These are phyloP conservation scores for Pichia sp. DNA, from an alignment of 1,139 yeast species.

Conservation along the genomic window DNA sequence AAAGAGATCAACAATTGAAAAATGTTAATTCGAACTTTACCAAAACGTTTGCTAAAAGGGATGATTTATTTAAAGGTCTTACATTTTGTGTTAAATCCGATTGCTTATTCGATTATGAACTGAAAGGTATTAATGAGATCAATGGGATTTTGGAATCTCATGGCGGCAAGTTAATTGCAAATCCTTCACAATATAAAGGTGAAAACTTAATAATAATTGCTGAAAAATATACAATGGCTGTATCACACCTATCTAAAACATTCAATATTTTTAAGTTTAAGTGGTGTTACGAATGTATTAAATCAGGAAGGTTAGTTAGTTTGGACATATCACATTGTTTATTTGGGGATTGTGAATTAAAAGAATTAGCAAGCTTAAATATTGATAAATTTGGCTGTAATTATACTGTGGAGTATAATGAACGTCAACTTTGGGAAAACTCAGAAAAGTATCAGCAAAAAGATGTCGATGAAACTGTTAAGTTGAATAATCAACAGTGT, in stretches of 20 bases:
- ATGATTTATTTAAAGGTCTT: conserved; percentile 30
- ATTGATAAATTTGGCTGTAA: conserved; percentile 56
- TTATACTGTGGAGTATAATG: conserved; percentile 31
- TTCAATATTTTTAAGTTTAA: conserved; percentile 57
- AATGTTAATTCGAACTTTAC: conserved; percentile 15
- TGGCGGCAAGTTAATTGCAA: conserved; percentile 41
- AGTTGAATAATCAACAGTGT: neutral
- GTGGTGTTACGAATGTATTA: conserved; percentile 69
- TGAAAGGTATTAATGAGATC: conserved; percentile 30
- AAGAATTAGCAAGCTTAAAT: conserved; percentile 22
- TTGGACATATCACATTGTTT: conserved; percentile 58
- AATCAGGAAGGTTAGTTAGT: conserved; percentile 37
- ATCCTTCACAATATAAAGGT: conserved; percentile 16
- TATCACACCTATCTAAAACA: conserved; percentile 37
- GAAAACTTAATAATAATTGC: conserved; percentile 36
- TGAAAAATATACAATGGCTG: conserved; percentile 43
- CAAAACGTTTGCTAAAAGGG: conserved; percentile 6
- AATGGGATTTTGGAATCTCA: conserved; percentile 35
- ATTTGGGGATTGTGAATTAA: conserved; percentile 29
- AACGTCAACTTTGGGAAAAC: conserved; percentile 32
- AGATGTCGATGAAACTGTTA: neutral
- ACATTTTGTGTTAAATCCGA: conserved; percentile 32
- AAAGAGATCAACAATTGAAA: conserved; percentile 14
- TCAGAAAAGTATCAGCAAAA: conserved; percentile 14
- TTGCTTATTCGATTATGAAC: conserved; percentile 26